Conservation (phyloP, 139 green algal genomes). For the Chlorella sp. region DNA sequence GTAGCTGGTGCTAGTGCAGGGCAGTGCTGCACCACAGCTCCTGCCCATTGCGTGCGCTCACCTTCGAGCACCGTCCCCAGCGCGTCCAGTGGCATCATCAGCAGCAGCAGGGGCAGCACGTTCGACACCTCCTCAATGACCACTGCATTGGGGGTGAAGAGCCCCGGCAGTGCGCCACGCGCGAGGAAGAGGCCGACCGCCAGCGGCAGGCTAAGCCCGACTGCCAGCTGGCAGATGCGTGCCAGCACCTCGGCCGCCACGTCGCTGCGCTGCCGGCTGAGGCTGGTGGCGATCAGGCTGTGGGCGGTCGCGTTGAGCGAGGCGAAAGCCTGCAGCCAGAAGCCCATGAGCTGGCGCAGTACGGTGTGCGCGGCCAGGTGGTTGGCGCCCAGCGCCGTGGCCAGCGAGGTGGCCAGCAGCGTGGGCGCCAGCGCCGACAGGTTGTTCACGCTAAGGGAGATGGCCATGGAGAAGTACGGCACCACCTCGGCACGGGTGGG, state of each 20-base stretch:
- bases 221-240: conserved; percentile 33
- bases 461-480: conserved; percentile 30
- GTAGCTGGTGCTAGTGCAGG: no score
- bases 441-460: conserved; percentile 24
- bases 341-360: conserved; percentile 37
- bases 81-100: conserved; percentile 42
- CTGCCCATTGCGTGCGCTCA: no score
- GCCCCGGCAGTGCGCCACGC: conserved; percentile 16
- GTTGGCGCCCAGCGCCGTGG: conserved; percentile 26
- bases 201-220: conserved; percentile 14
- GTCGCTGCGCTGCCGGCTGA: conserved; percentile 7
- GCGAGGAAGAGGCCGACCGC: conserved; percentile 9
- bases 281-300: conserved; percentile 28
- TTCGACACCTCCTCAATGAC: conserved; percentile 19
- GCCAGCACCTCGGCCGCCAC: conserved; percentile 19
- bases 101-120: conserved; percentile 33
- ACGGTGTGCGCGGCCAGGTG: conserved; percentile 39
- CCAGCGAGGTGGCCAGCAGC: conserved; percentile 29
- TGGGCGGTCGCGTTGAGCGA: conserved; percentile 41
- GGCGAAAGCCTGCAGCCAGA: conserved; percentile 42
- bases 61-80: conserved; percentile 39
- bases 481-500: background rate
- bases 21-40: no score
- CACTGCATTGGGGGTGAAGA: conserved; percentile 32
- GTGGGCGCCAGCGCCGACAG: conserved; percentile 37